Evolutionary conservation across 495 filamentous ascomycete genomes (phyloP), one percentile per base, ranked within the genome.

Genomic region (Lasiosphaeria hispida): DNA sequence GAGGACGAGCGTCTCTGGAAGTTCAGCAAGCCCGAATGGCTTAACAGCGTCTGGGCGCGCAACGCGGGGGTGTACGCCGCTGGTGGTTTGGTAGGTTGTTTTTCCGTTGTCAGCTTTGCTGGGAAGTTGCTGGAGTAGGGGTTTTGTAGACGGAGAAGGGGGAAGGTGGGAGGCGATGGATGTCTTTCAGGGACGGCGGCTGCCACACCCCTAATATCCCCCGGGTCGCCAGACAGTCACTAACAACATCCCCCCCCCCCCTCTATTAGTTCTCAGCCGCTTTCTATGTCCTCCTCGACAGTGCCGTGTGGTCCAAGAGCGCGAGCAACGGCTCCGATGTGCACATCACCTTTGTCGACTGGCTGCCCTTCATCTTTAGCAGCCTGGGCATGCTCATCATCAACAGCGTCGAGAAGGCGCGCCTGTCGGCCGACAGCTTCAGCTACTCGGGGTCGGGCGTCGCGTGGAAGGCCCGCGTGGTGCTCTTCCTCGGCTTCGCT

Each of bases 361-460:
- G 95, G 95, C 90, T 99, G 62, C 95, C 95, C 17, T 86, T 91
- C 55, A 96, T 99, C 78, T 99, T 96, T 79, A 89, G 85, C 44
- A 81, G 85, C 48, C 82, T 97, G 17, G 95, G 95, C 45, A 97
- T 97, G 95, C 87, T 97, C 7, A 91, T 97, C 63, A 97, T 99
- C 83, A 99, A 97, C 80, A 90, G 85, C 55, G 96, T 99, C 63
- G 95, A 99, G 71, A 97, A 97, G 79, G 82, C 86, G 10, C 80
- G 92, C 15, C 77, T 99, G 64, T 87, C 85, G 57, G 88, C 87
- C 42, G 94, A 97, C 72, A 87, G 80, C 63, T 97, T 89, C 74
- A 87, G 83, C 63, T 97, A 98, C 70, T 86, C 81, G 34, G 92
- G 95, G 0, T 83, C 77, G 36, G 89, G 91, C 1, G 92, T 97